Conservation (phyloP, 1,284 basidiomycete species). For the Naganishia cerealis region DNA sequence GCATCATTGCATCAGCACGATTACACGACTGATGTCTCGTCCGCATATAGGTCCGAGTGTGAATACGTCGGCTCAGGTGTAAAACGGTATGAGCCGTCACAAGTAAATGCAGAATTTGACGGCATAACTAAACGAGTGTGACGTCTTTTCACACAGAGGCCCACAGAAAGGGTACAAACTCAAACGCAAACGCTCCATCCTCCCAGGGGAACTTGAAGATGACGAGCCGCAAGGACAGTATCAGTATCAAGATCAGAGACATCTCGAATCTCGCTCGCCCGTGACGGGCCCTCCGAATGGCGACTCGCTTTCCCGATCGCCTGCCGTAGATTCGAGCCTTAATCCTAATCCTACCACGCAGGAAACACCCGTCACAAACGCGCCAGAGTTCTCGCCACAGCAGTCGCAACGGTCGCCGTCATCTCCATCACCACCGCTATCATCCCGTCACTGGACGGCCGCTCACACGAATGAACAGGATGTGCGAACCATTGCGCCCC, state of each 20-base stretch:
- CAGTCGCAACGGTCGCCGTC: background rate
- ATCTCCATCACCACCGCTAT: background rate
- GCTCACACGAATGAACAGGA: background rate
- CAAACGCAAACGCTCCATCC: slow-evolving; percentile 2
- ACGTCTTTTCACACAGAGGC: slow-evolving; percentile 1
- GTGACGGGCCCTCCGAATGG: background rate
- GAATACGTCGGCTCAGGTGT: slow-evolving; percentile 19
- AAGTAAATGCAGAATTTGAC: background rate
- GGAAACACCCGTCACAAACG: background rate
- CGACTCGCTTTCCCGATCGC: background rate
- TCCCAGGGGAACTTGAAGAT: background rate
- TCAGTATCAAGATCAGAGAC: background rate
- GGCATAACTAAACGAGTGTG: background rate
- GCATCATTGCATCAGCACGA: background rate
- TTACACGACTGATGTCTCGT: background rate
- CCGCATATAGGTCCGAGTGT: slow-evolving; percentile 7
- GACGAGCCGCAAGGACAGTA: background rate
- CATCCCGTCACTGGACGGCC: background rate
- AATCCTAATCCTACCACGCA: background rate
- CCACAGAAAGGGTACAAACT: slow-evolving; percentile 29
- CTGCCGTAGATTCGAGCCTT: background rate
- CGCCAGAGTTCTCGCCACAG: background rate
- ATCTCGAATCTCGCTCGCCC: background rate
- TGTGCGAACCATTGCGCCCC: background rate
- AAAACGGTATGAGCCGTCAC: slow-evolving; percentile 12